Base-by-base conservation (phyloP, 352 stramenopile species). In the Phytophthora idaei region DNA sequence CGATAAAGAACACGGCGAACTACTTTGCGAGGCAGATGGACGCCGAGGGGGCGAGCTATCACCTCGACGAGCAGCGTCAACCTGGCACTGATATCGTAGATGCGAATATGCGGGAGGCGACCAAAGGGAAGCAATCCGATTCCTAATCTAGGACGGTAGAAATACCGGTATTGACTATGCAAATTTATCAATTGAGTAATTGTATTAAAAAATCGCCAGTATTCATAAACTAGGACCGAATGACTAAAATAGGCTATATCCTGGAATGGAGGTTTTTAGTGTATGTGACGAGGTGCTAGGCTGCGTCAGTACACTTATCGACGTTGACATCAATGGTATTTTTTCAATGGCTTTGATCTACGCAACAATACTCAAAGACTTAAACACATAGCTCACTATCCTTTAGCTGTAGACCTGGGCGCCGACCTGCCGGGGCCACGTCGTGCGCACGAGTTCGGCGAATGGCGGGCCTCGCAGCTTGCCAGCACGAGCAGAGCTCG, bases 381-480 rank as follows among this genome's bases (percentile, higher is more conserved):
- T 31, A 37, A 45, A 62, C 56, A 63, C 28, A 36, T n/a, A 55
- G 11, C 29, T 58, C 27, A 21, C 14, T 21, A 5, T 39, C 32
- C 41, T 61, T 21, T 64, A 83, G 59, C 66, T 77, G 61, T 90
- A 92, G 6, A 84, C 75, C 37, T 90, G 84, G 1, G 84, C 82
- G 4, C 85, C 73, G 12, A 92, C 84, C 56, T 92, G 84, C 15
- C 74, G 75, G 25, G 84, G 84, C 34, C 79, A 75, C 34, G 82
- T 81, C 0, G 84, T 74, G 11, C 65, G 65, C 12, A 92, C 81
- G 8, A 77, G 69, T 11, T 89, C 71, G 8, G 79, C 76, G 25
- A 78, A 76, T 6, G 67, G 58, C 9, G 67, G 67, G 6, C 67
- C 64, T 47, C 83, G 76, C 15, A 77, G 39, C 42, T 56, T 67